Base-by-base conservation (phyloP, 352 stramenopile species). In the Aphanomyces cochlioides region DNA sequence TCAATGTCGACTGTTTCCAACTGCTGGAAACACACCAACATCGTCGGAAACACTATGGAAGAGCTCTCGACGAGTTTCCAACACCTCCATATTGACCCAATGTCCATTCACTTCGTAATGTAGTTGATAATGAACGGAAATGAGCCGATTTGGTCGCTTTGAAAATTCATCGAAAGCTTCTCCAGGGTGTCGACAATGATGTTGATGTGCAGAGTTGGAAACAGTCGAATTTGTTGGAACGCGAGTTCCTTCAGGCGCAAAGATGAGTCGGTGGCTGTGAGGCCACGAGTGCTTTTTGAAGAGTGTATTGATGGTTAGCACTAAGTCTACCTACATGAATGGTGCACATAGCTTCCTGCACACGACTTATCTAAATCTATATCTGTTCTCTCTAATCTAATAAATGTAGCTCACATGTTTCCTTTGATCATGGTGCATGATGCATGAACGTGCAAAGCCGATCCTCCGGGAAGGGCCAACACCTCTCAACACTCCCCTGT, bases 401-500 rank as follows among this genome's bases (percentile, higher is more conserved):
- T 38, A 21, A 2, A 2, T 3, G 2, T 3, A 58, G 50, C 28
- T 15, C 50, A 58, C 50, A 58, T 58, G 50, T 58, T 34, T 58
- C 37, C 50, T 34, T 3, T 58, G 50, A 34, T 3, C 50, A 58
- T 58, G 50, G 3, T 58, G n/a, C 50, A 58, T 21, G n/a, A 38
- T 21, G 50, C 3, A n/a, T n/a, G n/a, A n/a, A n/a, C n/a, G n/a
- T n/a, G n/a, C n/a, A n/a, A n/a, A n/a, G n/a, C n/a, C n/a, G 37
- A 34, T 58, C 8, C 50, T 58, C 50, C 50, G n/a, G 1, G 50
- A 58, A 34, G 50, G 50, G 3, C 28, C 50, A 58, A 58, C 50
- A 58, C 37, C 28, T 58, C 50, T 58, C 50, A 58, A 58, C 50
- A 58, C 50, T 19, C 50, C 50, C 50, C 50, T 58, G 37, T 58